Evolutionary conservation across 345 rosid genomes (phyloP).

Genomic region (Salix purpurea): DNA sequence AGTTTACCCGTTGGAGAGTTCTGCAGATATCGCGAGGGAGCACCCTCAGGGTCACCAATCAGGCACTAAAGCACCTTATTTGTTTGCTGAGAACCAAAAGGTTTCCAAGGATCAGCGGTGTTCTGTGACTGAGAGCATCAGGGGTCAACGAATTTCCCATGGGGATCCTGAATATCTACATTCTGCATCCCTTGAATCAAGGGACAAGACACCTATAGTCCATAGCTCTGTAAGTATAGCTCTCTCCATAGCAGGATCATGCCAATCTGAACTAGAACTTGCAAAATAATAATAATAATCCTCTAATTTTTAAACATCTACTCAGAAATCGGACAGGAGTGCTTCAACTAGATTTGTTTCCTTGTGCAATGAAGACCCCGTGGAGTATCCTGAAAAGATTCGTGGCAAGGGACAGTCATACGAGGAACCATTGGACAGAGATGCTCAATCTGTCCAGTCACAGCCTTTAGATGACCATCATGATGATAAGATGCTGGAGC

Average conservation of each 20-base stretch:
- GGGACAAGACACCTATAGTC: slow-evolving; percentile 21
- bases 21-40: slow-evolving; percentile 20
- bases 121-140: slow-evolving; percentile 3
- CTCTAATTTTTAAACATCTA: slow-evolving; percentile 8
- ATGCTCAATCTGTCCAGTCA: slow-evolving; percentile 25
- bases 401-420: slow-evolving; percentile 2
- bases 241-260: background rate
- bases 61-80: slow-evolving; percentile 20
- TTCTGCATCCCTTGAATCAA: slow-evolving; percentile 13
- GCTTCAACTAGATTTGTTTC: slow-evolving; percentile 27
- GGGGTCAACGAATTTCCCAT: slow-evolving; percentile 21
- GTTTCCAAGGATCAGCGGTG: slow-evolving; percentile 5
- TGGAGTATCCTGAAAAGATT: slow-evolving; percentile 23
- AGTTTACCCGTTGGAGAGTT: slow-evolving; percentile 22
- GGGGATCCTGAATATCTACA: slow-evolving; percentile 17
- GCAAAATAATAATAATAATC: slow-evolving; percentile 7
- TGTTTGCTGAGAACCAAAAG: slow-evolving; percentile 27
- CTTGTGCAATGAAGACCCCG: slow-evolving; percentile 25
- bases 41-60: slow-evolving; percentile 24
- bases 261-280: background rate
- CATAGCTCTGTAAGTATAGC: slow-evolving; percentile 40
- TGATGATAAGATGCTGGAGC: slow-evolving; percentile 14
- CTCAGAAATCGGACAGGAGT: slow-evolving; percentile 35
- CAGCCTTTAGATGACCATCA: slow-evolving; percentile 24
- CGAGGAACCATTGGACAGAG: slow-evolving; percentile 16